Evolutionary conservation across 2,329 filamentous ascomycete species (phyloP), one percentile per base, ranked within the genome.

Genomic region (Fusarium xyrophilum): DNA sequence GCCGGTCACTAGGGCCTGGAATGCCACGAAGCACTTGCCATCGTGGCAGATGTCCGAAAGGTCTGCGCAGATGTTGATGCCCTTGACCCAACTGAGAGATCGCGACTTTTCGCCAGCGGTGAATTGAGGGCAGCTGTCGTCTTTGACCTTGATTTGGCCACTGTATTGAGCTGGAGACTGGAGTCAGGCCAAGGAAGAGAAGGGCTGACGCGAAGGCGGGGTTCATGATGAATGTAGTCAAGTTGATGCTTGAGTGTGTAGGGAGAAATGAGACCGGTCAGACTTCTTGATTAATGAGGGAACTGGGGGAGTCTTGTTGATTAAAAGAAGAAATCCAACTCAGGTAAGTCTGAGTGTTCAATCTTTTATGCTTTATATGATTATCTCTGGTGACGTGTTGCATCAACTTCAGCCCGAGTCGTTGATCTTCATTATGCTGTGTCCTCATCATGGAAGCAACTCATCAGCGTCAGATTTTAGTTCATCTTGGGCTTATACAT

Each of bases 51-150:
- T 35, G 5, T n/a, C 27, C 5, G 59, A 60, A 14, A 60, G 38
- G 13, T 62, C 59, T n/a, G 55, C 38, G 12, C 59, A 62, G 13
- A 62, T 62, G 28, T 60, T 62, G 28, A 19, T 39, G 23, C 46
- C 38, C 17, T 48, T 40, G 3, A 48, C 21, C 44, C 46, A 62
- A 17, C 19, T 25, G 8, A 62, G 27, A 19, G 32, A 21, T 8
- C 53, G 32, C 5, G 44, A 43, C 33, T 35, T 44, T 40, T 62
- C 46, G 10, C 44, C 21, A 8, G 46, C 44, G 7, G 23, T 28
- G 19, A 62, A 60, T 12, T 40, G 40, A 14, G 59, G 55, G 10
- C 59, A 62, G 11, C 33, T n/a, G 32, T 52, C 59, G 15, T 60
- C 55, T 12, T 33, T 51, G 39, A 46, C 39, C 12, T 52, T 60